Conservation (phyloP, 2,329 filamentous ascomycete genomes). For the Epichloe festucae region DNA sequence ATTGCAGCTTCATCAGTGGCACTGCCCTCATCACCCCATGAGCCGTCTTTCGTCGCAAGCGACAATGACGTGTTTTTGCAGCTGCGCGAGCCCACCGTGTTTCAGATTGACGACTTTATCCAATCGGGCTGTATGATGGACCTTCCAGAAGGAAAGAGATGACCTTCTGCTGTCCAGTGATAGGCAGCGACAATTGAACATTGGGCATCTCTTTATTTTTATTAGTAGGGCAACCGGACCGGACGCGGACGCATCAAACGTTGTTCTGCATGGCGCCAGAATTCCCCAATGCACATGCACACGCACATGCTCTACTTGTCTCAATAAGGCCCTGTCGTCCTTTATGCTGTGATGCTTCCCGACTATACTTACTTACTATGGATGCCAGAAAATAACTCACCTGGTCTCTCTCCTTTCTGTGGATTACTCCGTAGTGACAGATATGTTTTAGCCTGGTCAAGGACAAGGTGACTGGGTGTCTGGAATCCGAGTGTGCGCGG, state of each 20-base stretch:
- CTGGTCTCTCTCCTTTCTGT: background rate
- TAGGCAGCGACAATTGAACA: no score
- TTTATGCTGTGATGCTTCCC: background rate
- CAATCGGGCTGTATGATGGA: background rate
- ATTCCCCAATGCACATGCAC: background rate
- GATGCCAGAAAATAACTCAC: conserved; percentile 2
- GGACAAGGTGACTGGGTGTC: background rate
- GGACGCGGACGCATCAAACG: background rate
- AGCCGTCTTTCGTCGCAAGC: no score
- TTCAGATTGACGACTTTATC: background rate
- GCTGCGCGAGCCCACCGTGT: background rate
- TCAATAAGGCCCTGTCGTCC: background rate
- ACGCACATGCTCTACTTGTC: background rate
- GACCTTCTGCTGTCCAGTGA: background rate
- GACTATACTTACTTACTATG: background rate
- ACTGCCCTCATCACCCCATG: no score
- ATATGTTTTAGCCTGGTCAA: background rate
- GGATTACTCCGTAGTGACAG: background rate
- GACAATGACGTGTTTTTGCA: no score
- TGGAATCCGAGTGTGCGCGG: background rate
- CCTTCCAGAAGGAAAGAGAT: background rate
- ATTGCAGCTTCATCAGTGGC: no score
- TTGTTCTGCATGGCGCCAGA: background rate
- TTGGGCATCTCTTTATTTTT: background rate
- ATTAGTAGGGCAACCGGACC: no score